phyloP scores from a whole-genome alignment of 768 basidiomycete species.

The Phlebiopsis gigantea region DNA sequence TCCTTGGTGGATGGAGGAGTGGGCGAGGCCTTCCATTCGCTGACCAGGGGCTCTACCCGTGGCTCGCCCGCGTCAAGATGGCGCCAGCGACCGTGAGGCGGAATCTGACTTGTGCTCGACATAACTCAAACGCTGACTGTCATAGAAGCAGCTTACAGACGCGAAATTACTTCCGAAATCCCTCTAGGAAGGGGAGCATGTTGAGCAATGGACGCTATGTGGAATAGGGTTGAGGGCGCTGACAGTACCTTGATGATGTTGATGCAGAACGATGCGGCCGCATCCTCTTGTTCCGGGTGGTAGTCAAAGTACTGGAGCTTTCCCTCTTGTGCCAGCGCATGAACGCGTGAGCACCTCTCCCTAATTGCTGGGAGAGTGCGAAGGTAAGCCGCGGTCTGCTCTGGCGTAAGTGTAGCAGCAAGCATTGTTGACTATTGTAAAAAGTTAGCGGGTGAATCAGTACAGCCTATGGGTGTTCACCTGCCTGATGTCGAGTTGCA shows the following conservation, averaged over 20 bases:
- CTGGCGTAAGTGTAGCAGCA: slow-evolving; percentile 5
- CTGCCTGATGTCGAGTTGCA: no score
- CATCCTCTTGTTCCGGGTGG: slow-evolving; percentile 66
- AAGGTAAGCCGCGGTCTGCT: slow-evolving; percentile 59
- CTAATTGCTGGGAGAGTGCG: slow-evolving; percentile 88
- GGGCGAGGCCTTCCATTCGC: slow-evolving; percentile 44
- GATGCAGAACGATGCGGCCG: slow-evolving; percentile 70
- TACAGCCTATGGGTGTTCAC: no score
- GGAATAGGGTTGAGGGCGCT: neutral
- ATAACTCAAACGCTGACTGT: neutral
- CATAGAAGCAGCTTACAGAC: slow-evolving; percentile 37
- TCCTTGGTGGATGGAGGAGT: slow-evolving; percentile 47
- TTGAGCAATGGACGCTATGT: neutral
- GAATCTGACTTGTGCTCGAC: slow-evolving; percentile 45
- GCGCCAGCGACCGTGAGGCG: slow-evolving; percentile 86
- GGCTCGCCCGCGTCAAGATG: slow-evolving; percentile 71
- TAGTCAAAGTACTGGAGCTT: slow-evolving; percentile 85
- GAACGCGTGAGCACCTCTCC: slow-evolving; percentile 74
- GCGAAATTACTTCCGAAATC: slow-evolving; percentile 73
- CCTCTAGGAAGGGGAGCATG: slow-evolving; percentile 39
- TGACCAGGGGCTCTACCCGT: slow-evolving; percentile 58
- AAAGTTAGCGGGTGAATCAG: neutral
- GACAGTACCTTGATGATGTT: slow-evolving; percentile 65
- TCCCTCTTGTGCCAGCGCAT: slow-evolving; percentile 67
- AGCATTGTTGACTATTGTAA: neutral